Percentiles rank a stretch among this genome's conserved stretches.
Evolutionary conservation across 2,329 filamentous ascomycete species (phyloP).

Genomic region (Talaromyces amestolkiae): DNA sequence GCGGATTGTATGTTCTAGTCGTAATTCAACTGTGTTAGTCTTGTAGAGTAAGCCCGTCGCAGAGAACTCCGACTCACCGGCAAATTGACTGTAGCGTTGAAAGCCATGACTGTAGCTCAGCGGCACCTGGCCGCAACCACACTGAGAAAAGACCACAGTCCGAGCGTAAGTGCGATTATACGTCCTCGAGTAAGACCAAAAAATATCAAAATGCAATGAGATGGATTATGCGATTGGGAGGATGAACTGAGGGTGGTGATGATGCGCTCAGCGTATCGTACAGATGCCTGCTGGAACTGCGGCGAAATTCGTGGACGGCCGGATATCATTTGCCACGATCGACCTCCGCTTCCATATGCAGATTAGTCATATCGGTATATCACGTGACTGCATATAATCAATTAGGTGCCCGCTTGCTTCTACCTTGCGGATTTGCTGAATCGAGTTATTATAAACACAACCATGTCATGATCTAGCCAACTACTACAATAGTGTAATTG

Average conservation of each 20-base stretch:
- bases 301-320: conserved; percentile 31
- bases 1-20: conserved; percentile 47
- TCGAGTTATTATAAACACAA: not conserved
- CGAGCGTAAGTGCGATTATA: not conserved
- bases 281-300: conserved; percentile 20
- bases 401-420: not conserved
- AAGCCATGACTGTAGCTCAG: conserved; percentile 48
- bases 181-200: conserved; percentile 18
- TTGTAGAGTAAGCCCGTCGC: not conserved
- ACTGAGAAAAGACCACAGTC: not conserved
- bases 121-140: conserved; percentile 38
- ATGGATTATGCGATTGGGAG: conserved; percentile 19
- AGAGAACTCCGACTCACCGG: conserved; percentile 39
- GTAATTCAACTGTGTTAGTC: not conserved
- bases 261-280: conserved; percentile 20
- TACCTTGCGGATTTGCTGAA: not conserved
- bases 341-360: conserved; percentile 24
- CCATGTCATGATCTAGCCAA: not conserved
- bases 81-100: conserved; percentile 49
- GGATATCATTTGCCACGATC: conserved; percentile 27
- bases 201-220: conserved; percentile 22
- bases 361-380: not conserved
- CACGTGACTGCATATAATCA: not conserved
- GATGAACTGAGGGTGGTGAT: conserved; percentile 21
- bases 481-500: not conserved